These are phyloP conservation scores for Lasiodiplodia theobromae DNA, from an alignment of 2,329 filamentous ascomycete genomes.

Conservation along the genomic window DNA sequence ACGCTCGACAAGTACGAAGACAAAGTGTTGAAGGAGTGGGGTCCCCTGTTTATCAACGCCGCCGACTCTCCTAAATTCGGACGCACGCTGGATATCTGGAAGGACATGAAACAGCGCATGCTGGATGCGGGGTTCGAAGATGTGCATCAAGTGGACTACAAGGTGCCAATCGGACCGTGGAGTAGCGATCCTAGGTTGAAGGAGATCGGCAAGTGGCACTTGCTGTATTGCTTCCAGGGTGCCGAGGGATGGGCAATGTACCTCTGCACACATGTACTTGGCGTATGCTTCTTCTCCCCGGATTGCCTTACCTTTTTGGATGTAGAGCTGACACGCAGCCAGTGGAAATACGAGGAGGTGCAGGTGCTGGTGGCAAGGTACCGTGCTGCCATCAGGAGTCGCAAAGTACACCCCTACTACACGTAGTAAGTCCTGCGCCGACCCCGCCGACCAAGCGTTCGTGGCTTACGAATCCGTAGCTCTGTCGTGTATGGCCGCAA, in stretches of 20 bases:
- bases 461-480: not conserved
- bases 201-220: constrained; percentile 53
- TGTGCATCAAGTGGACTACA: constrained; percentile 54
- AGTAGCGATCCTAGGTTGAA: constrained; percentile 54
- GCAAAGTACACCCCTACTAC: constrained; percentile 24
- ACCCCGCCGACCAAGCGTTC: not conserved
- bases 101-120: constrained; percentile 50
- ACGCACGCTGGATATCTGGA: constrained; percentile 46
- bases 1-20: constrained; percentile 32
- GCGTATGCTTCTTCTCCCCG: not conserved
- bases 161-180: constrained; percentile 43
- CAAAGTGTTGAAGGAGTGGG: constrained; percentile 39
- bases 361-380: constrained; percentile 25
- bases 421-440: constrained; percentile 9
- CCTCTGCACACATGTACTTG: constrained; percentile 24
- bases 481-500: constrained; percentile 23
- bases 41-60: constrained; percentile 37
- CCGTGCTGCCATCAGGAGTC: constrained; percentile 18
- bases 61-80: constrained; percentile 40
- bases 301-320: not conserved
- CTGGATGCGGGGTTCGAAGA: constrained; percentile 62
- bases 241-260: constrained; percentile 27
- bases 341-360: constrained; percentile 30
- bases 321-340: not conserved
- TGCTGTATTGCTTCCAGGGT: constrained; percentile 39